Conservation (phyloP, 345 rosid genomes). For the Draba incana region DNA sequence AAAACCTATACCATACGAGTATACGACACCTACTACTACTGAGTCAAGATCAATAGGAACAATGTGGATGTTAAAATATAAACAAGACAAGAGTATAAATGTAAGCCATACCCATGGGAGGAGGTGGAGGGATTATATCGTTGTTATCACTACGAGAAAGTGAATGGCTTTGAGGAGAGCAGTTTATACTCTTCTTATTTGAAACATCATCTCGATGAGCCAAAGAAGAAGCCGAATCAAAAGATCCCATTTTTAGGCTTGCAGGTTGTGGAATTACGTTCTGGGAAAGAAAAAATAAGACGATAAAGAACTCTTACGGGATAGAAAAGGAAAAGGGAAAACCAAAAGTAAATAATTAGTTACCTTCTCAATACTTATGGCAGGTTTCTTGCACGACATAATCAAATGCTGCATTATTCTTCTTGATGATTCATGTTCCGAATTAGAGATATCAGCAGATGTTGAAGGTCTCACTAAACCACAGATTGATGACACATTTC, state of each 20-base stretch:
- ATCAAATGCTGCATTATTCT: conserved; percentile 37
- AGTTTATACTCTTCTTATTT: conserved; percentile 17
- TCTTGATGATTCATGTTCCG: conserved; percentile 45
- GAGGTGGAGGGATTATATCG: conserved; percentile 59
- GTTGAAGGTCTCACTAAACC: conserved; percentile 46
- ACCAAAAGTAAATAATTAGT: conserved; percentile 17
- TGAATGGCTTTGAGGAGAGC: conserved; percentile 21
- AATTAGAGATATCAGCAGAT: conserved; percentile 44
- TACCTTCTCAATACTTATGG: conserved; percentile 63
- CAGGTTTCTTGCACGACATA: conserved; percentile 47
- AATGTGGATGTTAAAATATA: background rate
- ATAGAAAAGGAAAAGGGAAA: conserved; percentile 12
- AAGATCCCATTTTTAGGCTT: conserved; percentile 45
- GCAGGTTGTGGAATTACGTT: conserved; percentile 37
- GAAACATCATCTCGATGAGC: conserved; percentile 39
- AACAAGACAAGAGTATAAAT: conserved; percentile 19
- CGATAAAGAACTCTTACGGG: conserved; percentile 1
- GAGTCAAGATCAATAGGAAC: background rate
- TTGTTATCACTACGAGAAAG: conserved; percentile 19
- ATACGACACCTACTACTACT: conserved; percentile 11
- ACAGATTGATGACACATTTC: conserved; percentile 42
- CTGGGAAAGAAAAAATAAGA: conserved; percentile 37
- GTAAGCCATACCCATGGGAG: conserved; percentile 54
- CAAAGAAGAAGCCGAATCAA: conserved; percentile 37
- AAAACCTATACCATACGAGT: background rate